Evolutionary conservation across 176 grass and related monocot species (phyloP).

Genomic region (Paspalum vaginatum): DNA sequence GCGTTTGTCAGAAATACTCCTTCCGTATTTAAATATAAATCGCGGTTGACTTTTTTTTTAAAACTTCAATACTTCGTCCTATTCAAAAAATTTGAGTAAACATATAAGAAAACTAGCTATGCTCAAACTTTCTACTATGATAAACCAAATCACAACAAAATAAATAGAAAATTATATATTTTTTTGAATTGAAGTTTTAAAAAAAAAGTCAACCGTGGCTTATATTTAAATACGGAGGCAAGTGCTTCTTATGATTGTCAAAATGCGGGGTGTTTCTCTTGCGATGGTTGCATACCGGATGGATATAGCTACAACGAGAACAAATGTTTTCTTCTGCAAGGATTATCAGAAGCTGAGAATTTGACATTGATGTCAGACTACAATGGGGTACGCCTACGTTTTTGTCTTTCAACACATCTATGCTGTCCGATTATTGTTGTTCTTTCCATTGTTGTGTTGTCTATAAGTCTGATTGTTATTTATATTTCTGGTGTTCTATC

Average conservation of each 20-base stretch:
- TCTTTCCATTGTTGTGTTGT: not conserved
- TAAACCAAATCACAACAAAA: no score
- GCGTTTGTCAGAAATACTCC: constrained; percentile 1
- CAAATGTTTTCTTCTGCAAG: not conserved
- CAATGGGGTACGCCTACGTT: not conserved
- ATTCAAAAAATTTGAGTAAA: no score
- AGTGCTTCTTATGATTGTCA: not conserved
- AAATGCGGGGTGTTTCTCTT: not conserved
- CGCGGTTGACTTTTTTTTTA: no score
- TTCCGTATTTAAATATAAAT: no score
- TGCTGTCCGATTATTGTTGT: not conserved
- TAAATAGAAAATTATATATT: no score
- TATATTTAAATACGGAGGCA: no score
- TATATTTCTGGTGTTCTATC: not conserved
- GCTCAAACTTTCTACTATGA: no score
- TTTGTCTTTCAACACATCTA: not conserved
- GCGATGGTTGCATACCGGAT: not conserved
- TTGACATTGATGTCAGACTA: not conserved
- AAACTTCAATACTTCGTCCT: no score
- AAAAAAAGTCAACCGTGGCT: no score
- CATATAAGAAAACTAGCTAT: no score
- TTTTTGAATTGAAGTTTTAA: no score
- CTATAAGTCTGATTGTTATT: not conserved
- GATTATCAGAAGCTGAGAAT: not conserved
- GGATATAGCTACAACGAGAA: not conserved